Conservation (phyloP, 306 rosid species). For the Quercus variabilis region DNA sequence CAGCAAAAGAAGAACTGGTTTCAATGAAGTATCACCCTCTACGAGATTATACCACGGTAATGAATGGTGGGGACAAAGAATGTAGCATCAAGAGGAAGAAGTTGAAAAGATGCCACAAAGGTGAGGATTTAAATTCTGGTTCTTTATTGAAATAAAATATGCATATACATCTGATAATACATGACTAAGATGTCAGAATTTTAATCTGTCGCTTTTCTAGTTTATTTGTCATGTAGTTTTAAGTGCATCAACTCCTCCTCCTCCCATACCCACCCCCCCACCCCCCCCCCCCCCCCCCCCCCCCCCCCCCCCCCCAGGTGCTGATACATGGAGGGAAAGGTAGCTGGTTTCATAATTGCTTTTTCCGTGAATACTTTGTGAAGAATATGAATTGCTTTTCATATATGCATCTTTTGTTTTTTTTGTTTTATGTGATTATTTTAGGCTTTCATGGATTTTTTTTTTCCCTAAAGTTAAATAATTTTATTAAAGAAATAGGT, state of each 20-base stretch:
- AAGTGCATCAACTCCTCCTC: neutral
- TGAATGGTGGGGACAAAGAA: slow-evolving; percentile 17
- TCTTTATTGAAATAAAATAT: neutral
- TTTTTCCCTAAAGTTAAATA: no score
- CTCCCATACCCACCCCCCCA: no score
- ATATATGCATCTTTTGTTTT: neutral
- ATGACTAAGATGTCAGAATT: neutral
- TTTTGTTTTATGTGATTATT: neutral
- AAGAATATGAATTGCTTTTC: neutral
- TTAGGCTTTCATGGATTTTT: neutral
- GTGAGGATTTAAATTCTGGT: slow-evolving; percentile 24
- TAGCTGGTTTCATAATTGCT: neutral
- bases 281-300: no score
- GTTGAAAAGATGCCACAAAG: slow-evolving; percentile 37
- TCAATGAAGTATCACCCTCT: slow-evolving; percentile 75
- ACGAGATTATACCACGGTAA: slow-evolving; percentile 15
- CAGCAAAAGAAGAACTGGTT: slow-evolving; percentile 54
- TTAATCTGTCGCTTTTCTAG: neutral
- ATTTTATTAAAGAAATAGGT: no score
- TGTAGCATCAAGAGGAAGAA: slow-evolving; percentile 36
- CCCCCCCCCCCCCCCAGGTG: no score
- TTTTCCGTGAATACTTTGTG: neutral
- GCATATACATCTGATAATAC: neutral
- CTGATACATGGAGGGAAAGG: neutral
- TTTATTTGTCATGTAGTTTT: neutral